Conservation (phyloP, 306 rosid genomes). For the Pachyrhizus erosus region DNA sequence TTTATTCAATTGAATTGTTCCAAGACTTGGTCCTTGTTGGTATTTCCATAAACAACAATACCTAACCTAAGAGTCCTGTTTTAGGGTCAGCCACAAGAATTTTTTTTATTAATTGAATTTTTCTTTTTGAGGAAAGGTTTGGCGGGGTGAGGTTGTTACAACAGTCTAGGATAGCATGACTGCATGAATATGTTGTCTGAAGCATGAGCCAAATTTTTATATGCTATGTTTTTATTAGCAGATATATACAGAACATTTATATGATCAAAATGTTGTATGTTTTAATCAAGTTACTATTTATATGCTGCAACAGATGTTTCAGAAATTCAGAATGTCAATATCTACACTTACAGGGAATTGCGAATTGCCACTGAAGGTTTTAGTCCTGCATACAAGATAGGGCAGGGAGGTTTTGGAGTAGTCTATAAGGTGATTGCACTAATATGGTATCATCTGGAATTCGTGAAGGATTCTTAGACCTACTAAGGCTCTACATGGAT, state of each 20-base stretch:
- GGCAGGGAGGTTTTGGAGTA: slow-evolving; percentile 89
- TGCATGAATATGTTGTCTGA: neutral
- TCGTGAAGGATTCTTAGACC: neutral
- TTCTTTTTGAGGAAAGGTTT: neutral
- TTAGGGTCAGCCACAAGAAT: neutral
- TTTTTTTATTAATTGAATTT: neutral
- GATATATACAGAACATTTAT: neutral
- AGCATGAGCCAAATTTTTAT: slow-evolving; percentile 4
- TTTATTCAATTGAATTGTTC: slow-evolving; percentile 12
- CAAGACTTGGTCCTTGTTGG: neutral
- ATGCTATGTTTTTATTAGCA: slow-evolving; percentile 2
- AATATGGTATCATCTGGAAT: neutral
- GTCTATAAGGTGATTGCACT: slow-evolving; percentile 75
- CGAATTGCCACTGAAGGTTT: slow-evolving; percentile 65
- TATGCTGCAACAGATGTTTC: slow-evolving; percentile 58
- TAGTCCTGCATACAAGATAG: slow-evolving; percentile 64
- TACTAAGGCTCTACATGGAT: neutral
- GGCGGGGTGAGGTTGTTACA: neutral
- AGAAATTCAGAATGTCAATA: slow-evolving; percentile 56
- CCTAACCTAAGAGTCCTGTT: neutral
- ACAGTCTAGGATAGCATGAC: neutral
- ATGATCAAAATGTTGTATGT: slow-evolving; percentile 21
- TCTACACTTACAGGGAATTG: slow-evolving; percentile 69
- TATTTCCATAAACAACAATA: neutral
- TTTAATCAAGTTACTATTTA: slow-evolving; percentile 10